Evolutionary conservation across 1,284 basidiomycete genomes (phyloP).

Genomic region (Rhodotorula sp.): DNA sequence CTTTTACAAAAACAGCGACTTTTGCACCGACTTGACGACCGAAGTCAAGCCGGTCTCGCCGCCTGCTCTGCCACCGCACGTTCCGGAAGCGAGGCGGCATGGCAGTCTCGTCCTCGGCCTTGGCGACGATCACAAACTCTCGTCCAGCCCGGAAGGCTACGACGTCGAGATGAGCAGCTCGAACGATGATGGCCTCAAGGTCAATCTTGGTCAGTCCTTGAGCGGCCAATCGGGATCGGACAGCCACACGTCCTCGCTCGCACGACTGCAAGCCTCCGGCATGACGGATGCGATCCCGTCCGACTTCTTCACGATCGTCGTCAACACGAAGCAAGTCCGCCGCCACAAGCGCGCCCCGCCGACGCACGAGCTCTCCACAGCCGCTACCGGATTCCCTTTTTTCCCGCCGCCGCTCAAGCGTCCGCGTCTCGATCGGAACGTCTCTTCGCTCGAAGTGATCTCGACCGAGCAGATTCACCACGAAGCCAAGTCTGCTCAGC

Average conservation of each 20-base stretch:
- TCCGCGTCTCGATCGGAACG: background rate
- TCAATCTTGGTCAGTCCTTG: background rate
- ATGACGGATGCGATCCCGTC: constrained; percentile 22
- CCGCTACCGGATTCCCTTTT: background rate
- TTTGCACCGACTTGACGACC: constrained; percentile 36
- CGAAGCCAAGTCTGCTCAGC: background rate
- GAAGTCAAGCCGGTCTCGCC: constrained; percentile 17
- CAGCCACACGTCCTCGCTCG: constrained; percentile 11
- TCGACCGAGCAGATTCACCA: constrained; percentile 7
- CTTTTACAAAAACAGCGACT: constrained; percentile 34
- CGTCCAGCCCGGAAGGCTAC: background rate
- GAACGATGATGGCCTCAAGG: background rate
- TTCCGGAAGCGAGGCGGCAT: background rate
- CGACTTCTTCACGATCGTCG: constrained; percentile 36
- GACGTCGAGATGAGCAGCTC: background rate
- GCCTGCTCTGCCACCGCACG: background rate
- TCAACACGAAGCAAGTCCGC: constrained; percentile 11
- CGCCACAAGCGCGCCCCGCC: background rate
- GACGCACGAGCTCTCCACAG: background rate
- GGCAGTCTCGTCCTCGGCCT: background rate
- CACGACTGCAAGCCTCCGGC: constrained; percentile 13
- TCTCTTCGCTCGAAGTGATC: background rate
- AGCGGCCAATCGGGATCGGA: background rate
- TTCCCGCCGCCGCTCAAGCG: constrained; percentile 1
- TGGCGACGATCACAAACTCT: too few species aligned